Evolutionary conservation across 2,329 filamentous ascomycete genomes (phyloP).

Genomic region (Nigrospora sphaerica): DNA sequence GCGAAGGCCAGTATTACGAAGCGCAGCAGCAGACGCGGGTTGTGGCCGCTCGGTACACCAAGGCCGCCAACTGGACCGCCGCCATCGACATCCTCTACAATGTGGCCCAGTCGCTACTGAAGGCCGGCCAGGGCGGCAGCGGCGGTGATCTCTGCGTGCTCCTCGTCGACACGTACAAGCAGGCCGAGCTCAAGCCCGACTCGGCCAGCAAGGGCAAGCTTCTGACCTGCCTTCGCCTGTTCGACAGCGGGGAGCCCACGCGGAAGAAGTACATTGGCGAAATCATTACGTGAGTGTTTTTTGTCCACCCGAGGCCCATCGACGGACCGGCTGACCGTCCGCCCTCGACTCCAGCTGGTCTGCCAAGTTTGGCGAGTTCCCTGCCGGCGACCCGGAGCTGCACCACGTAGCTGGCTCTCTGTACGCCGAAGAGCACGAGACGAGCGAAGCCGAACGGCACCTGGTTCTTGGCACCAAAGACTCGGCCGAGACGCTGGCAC

Average conservation of each 20-base stretch:
- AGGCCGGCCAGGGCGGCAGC: slow-evolving; percentile 87
- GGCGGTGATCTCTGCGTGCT: slow-evolving; percentile 86
- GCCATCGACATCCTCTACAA: slow-evolving; percentile 82
- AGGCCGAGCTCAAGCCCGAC: slow-evolving; percentile 74
- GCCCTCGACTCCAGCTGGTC: slow-evolving; percentile 59
- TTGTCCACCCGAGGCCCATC: too few species aligned
- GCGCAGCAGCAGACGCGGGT: slow-evolving; percentile 97
- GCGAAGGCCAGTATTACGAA: slow-evolving; percentile 92
- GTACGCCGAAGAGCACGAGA: slow-evolving; percentile 87
- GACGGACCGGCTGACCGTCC: neutral
- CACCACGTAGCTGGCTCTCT: slow-evolving; percentile 86
- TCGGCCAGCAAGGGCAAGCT: slow-evolving; percentile 67
- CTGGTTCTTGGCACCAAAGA: slow-evolving; percentile 83
- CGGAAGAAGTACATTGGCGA: slow-evolving; percentile 88
- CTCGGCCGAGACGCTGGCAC: slow-evolving; percentile 71
- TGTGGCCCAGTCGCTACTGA: slow-evolving; percentile 78
- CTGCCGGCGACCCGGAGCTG: slow-evolving; percentile 86
- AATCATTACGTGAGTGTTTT: slow-evolving; percentile 58
- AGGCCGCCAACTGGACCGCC: slow-evolving; percentile 73
- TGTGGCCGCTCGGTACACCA: slow-evolving; percentile 88
- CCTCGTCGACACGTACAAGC: slow-evolving; percentile 84
- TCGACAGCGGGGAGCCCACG: slow-evolving; percentile 77
- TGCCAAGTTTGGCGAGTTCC: slow-evolving; percentile 74
- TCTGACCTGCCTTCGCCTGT: slow-evolving; percentile 71
- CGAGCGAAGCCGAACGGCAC: slow-evolving; percentile 90